These are phyloP conservation scores for Cercospora sojina DNA, from an alignment of 2,329 filamentous ascomycete species.

Conservation along the genomic window DNA sequence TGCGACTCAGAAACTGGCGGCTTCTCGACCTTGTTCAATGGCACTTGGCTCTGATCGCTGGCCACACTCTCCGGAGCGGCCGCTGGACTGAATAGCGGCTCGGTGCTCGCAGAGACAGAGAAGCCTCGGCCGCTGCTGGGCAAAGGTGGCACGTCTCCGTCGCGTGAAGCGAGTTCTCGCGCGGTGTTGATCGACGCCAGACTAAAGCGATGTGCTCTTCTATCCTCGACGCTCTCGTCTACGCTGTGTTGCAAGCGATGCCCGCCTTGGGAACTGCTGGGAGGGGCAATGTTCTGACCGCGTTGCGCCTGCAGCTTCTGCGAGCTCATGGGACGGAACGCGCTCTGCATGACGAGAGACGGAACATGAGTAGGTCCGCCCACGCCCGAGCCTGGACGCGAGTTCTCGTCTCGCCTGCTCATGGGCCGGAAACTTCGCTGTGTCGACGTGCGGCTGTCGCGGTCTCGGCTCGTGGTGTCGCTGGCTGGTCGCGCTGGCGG, in stretches of 20 bases:
- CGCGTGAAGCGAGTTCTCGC: conserved; percentile 40
- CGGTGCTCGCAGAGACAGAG: conserved; percentile 56
- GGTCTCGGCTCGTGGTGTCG: conserved; percentile 14
- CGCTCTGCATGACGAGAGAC: conserved; percentile 81
- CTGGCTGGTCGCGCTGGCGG: conserved; percentile 47
- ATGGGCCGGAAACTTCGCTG: conserved; percentile 14
- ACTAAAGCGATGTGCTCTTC: conserved; percentile 52
- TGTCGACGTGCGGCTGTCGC: conserved; percentile 15
- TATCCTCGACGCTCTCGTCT: conserved; percentile 27
- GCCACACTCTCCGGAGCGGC: conserved; percentile 53
- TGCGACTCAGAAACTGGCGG: conserved; percentile 1
- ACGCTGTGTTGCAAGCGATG: conserved; percentile 16
- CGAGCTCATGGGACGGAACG: conserved; percentile 96
- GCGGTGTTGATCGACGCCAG: conserved; percentile 54
- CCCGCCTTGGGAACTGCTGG: conserved; percentile 19
- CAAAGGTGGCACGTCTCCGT: conserved; percentile 49
- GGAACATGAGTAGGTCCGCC: conserved; percentile 81
- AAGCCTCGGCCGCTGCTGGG: conserved; percentile 59
- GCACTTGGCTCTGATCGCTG: conserved; percentile 74
- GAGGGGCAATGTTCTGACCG: conserved; percentile 48
- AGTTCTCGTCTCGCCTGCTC: conserved; percentile 16
- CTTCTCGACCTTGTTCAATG: conserved; percentile 48
- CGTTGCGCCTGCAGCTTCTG: conserved; percentile 90
- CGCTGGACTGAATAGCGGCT: conserved; percentile 4
- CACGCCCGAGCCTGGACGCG: conserved; percentile 58